These are phyloP conservation scores for Microsporum ferrugineum DNA, from an alignment of 2,329 filamentous ascomycete genomes.

Conservation along the genomic window DNA sequence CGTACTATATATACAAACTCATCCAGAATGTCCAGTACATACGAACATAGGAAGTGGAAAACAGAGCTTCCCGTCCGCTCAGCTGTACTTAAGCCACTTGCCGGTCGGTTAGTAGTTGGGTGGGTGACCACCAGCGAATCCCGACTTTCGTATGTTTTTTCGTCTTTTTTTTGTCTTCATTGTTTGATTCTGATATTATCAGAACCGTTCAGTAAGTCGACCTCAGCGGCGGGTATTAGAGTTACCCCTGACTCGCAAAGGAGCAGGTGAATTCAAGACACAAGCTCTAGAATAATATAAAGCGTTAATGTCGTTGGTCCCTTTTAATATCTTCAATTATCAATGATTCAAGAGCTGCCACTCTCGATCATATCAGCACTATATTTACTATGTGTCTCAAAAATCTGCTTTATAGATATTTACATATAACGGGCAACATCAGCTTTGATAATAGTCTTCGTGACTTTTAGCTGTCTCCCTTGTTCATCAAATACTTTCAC, in stretches of 20 bases:
- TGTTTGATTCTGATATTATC: background rate
- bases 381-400: background rate
- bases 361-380: background rate
- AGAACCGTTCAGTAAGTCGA: no score
- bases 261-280: no score
- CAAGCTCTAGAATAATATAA: no score
- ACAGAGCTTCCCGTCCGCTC: background rate
- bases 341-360: no score
- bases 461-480: constrained; percentile 11
- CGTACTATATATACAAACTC: background rate
- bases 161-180: background rate
- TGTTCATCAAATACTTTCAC: constrained; percentile 18
- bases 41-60: background rate
- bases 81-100: background rate
- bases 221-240: no score
- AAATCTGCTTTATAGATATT: background rate
- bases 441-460: constrained; percentile 14
- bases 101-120: background rate
- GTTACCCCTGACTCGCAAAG: no score
- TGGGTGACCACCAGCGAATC: background rate
- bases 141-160: background rate
- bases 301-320: no score
- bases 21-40: background rate
- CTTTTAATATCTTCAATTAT: no score
- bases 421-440: background rate